Evolutionary conservation across 139 green algal species (phyloP).

Genomic region (Chlamydomonas urium): DNA sequence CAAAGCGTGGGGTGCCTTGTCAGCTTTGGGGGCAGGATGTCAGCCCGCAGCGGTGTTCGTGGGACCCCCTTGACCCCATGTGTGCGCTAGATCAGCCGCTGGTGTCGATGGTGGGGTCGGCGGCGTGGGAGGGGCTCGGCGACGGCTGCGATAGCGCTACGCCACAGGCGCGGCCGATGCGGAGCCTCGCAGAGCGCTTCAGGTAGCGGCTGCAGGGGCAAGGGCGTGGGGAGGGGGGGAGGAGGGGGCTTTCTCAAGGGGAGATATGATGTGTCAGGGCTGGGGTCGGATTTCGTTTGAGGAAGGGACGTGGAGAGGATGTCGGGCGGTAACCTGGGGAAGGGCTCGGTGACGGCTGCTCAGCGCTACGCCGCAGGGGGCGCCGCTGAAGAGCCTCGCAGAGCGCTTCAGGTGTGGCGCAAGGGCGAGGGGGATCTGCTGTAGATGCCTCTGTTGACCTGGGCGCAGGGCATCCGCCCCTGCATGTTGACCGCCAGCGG

Average conservation of each 20-base stretch:
- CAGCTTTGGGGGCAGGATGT: neutral
- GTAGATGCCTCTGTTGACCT: too few species aligned
- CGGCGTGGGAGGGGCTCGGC: neutral
- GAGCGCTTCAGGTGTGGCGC: slow-evolving; percentile 6
- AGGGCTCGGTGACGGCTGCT: neutral
- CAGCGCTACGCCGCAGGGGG: neutral
- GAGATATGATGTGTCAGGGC: too few species aligned
- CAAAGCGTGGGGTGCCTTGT: neutral
- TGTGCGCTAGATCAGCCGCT: neutral
- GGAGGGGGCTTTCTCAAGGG: too few species aligned
- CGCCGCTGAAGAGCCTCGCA: neutral
- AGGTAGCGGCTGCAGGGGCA: neutral
- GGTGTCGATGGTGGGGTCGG: neutral
- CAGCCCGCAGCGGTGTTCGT: neutral
- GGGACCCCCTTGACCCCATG: slow-evolving; percentile 8
- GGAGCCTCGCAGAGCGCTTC: neutral
- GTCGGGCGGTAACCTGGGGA: too few species aligned
- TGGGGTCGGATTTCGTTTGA: too few species aligned
- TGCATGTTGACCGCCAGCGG: too few species aligned
- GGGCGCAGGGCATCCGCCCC: too few species aligned
- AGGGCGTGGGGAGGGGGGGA: too few species aligned
- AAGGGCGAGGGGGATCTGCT: too few species aligned
- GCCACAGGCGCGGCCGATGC: neutral
- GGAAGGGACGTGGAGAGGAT: too few species aligned
- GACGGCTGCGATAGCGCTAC: neutral